Conservation (phyloP, 148 eudicot genomes). For the Persicaria maculosa region DNA sequence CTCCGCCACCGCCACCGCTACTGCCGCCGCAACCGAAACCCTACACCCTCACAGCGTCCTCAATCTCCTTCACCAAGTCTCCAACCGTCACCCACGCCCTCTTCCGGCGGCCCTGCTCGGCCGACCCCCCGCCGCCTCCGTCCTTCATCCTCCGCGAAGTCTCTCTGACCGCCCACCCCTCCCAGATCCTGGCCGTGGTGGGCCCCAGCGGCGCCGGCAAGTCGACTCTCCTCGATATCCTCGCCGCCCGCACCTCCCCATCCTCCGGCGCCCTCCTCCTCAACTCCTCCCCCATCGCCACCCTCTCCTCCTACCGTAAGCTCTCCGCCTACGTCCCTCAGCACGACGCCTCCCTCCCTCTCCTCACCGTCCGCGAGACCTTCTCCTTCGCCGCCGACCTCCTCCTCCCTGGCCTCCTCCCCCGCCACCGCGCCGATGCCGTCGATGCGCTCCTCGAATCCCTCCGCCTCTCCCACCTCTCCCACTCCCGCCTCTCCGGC, state of each 20-base stretch:
- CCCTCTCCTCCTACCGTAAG: conserved; percentile 46
- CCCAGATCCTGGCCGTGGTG: conserved; percentile 75
- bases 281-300: conserved; percentile 45
- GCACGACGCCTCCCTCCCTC: conserved; percentile 59
- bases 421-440: conserved; percentile 3
- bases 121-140: conserved; percentile 48
- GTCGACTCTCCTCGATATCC: conserved; percentile 77
- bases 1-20: background rate
- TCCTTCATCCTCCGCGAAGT: conserved; percentile 59
- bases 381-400: conserved; percentile 65
- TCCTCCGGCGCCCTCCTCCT: conserved; percentile 52
- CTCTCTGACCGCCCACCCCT: conserved; percentile 64
- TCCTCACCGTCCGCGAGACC: conserved; percentile 68
- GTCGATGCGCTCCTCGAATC: conserved; percentile 42
- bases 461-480: conserved; percentile 51
- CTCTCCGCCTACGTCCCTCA: conserved; percentile 87
- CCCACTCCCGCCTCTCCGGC: conserved; percentile 34
- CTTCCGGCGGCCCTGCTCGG: conserved; percentile 28
- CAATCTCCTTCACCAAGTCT: conserved; percentile 68
- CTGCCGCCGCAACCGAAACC: conserved; percentile 37
- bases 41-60: conserved; percentile 54
- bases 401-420: conserved; percentile 33
- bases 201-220: conserved; percentile 96
- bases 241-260: conserved; percentile 60
- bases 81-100: conserved; percentile 23